phyloP scores from a whole-genome alignment of 805 yeast genomes.

The Diddensiella santjacobensis region DNA sequence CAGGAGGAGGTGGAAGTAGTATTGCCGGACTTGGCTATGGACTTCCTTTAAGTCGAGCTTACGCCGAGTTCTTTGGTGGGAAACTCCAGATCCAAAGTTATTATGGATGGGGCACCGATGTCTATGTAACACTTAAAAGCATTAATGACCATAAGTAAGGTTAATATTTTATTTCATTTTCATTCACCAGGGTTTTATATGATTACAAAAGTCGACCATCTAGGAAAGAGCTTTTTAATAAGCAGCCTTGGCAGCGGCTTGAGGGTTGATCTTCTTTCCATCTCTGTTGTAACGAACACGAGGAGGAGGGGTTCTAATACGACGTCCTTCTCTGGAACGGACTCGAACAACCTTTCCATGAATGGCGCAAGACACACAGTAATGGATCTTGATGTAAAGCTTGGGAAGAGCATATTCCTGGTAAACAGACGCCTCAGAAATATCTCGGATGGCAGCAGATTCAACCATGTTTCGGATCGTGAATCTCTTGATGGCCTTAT shows the following conservation, averaged over 20 bases:
- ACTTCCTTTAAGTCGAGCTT: constrained; percentile 74
- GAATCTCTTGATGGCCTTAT: constrained; percentile 99
- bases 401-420: constrained; percentile 99
- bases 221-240: too few relatives aligned
- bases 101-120: constrained; percentile 78
- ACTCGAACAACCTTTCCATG: constrained; percentile 99
- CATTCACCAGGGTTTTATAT: too few relatives aligned
- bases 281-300: constrained; percentile 95
- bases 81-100: constrained; percentile 63
- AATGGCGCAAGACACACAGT: constrained; percentile 99
- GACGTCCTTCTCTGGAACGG: constrained; percentile 98
- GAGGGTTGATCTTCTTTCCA: constrained; percentile 94
- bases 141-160: constrained; percentile 3
- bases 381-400: constrained; percentile 99
- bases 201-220: too few relatives aligned
- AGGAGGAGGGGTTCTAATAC: constrained; percentile 97
- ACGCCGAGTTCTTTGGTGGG: constrained; percentile 72
- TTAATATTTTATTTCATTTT: not conserved
- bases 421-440: constrained; percentile 99
- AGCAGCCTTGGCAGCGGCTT: constrained; percentile 96
- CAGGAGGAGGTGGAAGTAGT: constrained; percentile 62
- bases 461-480: constrained; percentile 99
- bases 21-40: constrained; percentile 98
- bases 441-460: constrained; percentile 99
- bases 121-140: constrained; percentile 44